Conservation (phyloP, 805 yeast genomes). For the Saccharomycopsis capsularis region DNA sequence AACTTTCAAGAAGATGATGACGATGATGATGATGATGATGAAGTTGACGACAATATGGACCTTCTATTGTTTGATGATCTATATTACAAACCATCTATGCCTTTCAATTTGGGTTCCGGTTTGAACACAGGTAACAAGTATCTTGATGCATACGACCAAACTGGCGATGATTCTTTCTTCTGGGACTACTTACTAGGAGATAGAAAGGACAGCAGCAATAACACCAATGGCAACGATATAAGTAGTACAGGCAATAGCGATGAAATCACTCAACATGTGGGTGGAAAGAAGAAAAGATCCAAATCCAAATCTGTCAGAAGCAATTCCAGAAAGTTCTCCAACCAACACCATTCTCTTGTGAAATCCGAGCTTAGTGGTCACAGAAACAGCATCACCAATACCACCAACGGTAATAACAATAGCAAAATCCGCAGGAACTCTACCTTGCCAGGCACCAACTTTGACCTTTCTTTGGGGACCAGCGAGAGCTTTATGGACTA, state of each 20-base stretch:
- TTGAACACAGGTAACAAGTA: conserved; percentile 23
- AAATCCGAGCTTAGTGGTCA: too few relatives aligned
- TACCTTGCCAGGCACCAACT: conserved; percentile 1
- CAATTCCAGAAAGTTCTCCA: not conserved
- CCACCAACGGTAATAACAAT: conserved; percentile 6
- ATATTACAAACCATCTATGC: conserved; percentile 24
- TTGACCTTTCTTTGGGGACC: conserved; percentile 14
- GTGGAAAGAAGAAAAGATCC: not conserved
- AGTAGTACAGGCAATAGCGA: conserved; percentile 25
- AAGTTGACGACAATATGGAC: conserved; percentile 26
- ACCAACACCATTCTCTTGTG: not conserved
- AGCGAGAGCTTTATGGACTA: conserved; percentile 24
- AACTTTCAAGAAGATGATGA: conserved; percentile 23
- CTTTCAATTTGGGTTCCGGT: conserved; percentile 18
- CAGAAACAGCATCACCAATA: not conserved
- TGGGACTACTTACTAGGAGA: conserved; percentile 66
- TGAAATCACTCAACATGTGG: not conserved
- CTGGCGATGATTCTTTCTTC: conserved; percentile 62
- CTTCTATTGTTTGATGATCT: conserved; percentile 23
- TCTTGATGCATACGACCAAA: conserved; percentile 24
- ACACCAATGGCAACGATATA: conserved; percentile 24
- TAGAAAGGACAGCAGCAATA: not conserved
- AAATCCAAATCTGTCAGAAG: not conserved
- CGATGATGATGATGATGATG: conserved; percentile 26
- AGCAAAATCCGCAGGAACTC: not conserved